Percentiles rank a stretch among this genome's conserved stretches.
Conservation (phyloP, 257 asterid genomes). For the Solanum tarapatanum region DNA sequence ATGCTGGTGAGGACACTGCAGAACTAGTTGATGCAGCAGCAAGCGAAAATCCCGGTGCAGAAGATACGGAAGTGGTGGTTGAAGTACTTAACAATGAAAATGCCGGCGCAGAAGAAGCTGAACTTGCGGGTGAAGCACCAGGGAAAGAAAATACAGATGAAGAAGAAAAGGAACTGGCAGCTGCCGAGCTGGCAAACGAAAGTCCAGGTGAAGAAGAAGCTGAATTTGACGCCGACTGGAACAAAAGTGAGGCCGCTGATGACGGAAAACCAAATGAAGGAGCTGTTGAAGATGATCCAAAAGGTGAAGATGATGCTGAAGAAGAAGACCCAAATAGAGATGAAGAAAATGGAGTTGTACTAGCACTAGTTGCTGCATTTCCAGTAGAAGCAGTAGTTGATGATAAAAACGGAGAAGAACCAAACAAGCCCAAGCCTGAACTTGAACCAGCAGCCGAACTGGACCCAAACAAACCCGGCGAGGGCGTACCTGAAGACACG, state of each 20-base stretch:
- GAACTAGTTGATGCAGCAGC: conserved; percentile 24
- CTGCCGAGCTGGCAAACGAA: conserved; percentile 2
- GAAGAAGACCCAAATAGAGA: neutral
- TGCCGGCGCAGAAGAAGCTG: conserved; percentile 2
- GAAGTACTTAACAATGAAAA: neutral
- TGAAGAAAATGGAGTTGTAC: neutral
- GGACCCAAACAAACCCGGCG: conserved; percentile 13
- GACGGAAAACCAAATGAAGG: conserved; percentile 13
- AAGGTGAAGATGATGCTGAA: neutral
- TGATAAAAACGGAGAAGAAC: neutral
- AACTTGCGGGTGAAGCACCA: neutral
- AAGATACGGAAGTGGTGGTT: conserved; percentile 7
- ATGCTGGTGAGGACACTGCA: conserved; percentile 28
- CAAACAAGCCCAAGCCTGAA: neutral
- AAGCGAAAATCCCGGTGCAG: conserved; percentile 16
- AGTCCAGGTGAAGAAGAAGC: conserved; percentile 8
- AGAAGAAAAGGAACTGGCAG: neutral
- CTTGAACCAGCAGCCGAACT: neutral
- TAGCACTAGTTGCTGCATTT: neutral
- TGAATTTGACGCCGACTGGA: neutral
- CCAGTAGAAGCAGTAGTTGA: neutral
- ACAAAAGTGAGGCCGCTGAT: neutral
- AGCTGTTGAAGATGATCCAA: neutral
- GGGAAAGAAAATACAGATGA: conserved; percentile 8
- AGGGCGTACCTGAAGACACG: conserved; percentile 14